Percentiles rank a stretch among this genome's conserved stretches.
These are phyloP conservation scores for Sporothrix mexicana DNA, from an alignment of 2,329 filamentous ascomycete species.

Conservation along the genomic window DNA sequence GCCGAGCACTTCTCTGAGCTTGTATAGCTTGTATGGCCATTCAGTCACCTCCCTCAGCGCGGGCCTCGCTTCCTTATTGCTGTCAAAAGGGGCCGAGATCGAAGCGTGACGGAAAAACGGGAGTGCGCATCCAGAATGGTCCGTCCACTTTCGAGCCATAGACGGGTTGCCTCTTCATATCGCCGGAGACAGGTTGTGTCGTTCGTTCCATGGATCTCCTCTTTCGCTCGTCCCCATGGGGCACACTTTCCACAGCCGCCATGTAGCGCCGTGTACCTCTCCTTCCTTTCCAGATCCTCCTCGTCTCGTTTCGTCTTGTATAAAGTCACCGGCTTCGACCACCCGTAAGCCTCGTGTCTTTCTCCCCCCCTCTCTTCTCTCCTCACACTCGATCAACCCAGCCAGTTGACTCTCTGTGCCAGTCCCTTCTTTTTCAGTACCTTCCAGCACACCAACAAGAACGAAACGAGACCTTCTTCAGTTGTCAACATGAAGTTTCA, in stretches of 20 bases:
- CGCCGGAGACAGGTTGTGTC: not conserved
- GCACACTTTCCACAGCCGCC: conserved; percentile 5
- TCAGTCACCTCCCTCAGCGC: conserved; percentile 36
- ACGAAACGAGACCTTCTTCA: not conserved
- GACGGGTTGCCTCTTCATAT: conserved; percentile 14
- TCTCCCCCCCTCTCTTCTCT: not conserved
- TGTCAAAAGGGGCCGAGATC: conserved; percentile 21
- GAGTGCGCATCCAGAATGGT: conserved; percentile 25
- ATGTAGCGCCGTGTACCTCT: no score
- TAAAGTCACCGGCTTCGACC: conserved; percentile 23
- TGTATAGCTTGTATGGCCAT: not conserved
- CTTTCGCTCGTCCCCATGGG: conserved; percentile 17
- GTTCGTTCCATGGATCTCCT: not conserved
- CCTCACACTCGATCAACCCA: conserved; percentile 28
- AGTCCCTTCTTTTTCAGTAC: conserved; percentile 19
- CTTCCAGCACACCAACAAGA: not conserved
- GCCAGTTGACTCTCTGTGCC: conserved; percentile 24
- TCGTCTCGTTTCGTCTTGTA: not conserved
- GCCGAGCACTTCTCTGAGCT: conserved; percentile 38
- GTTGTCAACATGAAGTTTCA: conserved; percentile 46
- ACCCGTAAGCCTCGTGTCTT: conserved; percentile 23
- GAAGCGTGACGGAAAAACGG: conserved; percentile 24
- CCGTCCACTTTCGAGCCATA: conserved; percentile 6
- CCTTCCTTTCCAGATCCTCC: not conserved
- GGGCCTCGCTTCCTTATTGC: conserved; percentile 49